These are phyloP conservation scores for Pythium volutum DNA, from an alignment of 352 stramenopile genomes.

Conservation along the genomic window DNA sequence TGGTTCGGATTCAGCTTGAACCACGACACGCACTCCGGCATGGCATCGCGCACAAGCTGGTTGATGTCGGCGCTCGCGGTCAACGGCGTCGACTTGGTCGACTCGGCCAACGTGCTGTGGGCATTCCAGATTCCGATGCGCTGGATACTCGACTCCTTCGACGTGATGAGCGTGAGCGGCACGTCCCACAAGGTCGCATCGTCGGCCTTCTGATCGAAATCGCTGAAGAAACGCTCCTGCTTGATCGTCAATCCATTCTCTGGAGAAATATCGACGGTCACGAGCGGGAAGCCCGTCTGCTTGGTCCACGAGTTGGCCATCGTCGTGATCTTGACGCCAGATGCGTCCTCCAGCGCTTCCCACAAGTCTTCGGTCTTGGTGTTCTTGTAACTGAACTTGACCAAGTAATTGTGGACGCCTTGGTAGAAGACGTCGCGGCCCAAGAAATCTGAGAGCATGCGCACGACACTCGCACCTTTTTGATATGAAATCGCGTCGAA, in stretches of 20 bases:
- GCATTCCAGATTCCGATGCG: constrained; percentile 70
- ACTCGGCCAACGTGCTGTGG: constrained; percentile 26
- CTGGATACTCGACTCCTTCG: constrained; percentile 41
- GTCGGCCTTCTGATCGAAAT: constrained; percentile 65
- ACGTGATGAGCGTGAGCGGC: constrained; percentile 72
- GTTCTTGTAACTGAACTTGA: constrained; percentile 92
- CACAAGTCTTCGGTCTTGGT: constrained; percentile 96
- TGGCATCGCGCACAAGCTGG: constrained; percentile 62
- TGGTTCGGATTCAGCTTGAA: constrained; percentile 96
- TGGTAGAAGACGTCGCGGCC: constrained; percentile 65
- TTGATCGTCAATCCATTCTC: constrained; percentile 73
- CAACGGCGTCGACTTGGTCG: constrained; percentile 30
- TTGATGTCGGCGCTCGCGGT: constrained; percentile 84
- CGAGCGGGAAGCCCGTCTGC: constrained; percentile 93
- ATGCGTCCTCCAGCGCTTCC: constrained; percentile 89
- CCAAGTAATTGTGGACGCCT: constrained; percentile 93
- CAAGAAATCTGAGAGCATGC: constrained; percentile 72
- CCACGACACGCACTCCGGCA: constrained; percentile 59
- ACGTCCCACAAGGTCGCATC: constrained; percentile 84
- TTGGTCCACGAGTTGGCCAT: constrained; percentile 95
- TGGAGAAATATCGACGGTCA: constrained; percentile 74
- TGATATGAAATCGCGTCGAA: constrained; percentile 98
- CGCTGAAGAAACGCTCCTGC: constrained; percentile 93
- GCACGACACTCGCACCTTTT: constrained; percentile 85
- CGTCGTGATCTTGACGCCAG: constrained; percentile 84